Percentiles rank a stretch among this genome's conserved stretches.
phyloP scores from a whole-genome alignment of 805 yeast genomes.

The Ogataea paraovalis region DNA sequence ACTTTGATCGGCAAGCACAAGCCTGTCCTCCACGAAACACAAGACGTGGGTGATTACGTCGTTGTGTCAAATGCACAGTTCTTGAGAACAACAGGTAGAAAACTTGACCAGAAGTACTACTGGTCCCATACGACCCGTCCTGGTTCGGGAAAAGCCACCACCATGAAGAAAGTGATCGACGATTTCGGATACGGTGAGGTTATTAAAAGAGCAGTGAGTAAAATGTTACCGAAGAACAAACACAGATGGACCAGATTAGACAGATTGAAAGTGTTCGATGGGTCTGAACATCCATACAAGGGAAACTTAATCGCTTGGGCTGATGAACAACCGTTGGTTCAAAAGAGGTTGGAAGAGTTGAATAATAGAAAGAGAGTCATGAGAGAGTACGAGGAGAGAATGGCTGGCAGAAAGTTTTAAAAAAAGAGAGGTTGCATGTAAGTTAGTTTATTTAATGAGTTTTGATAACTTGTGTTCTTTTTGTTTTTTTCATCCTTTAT shows the following conservation, averaged over 20 bases:
- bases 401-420: slow-evolving; percentile 23
- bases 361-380: slow-evolving; percentile 24
- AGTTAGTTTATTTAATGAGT: no score
- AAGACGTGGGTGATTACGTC: slow-evolving; percentile 95
- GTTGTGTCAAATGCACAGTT: slow-evolving; percentile 91
- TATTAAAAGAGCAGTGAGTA: slow-evolving; percentile 81
- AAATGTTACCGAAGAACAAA: slow-evolving; percentile 93
- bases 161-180: slow-evolving; percentile 72
- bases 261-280: slow-evolving; percentile 84
- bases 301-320: slow-evolving; percentile 82
- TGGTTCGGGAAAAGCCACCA: slow-evolving; percentile 77
- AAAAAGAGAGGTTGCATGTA: no score
- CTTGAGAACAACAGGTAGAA: slow-evolving; percentile 80
- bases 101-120: slow-evolving; percentile 74
- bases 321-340: slow-evolving; percentile 60
- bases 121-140: slow-evolving; percentile 89
- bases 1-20: slow-evolving; percentile 96
- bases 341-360: slow-evolving; percentile 38
- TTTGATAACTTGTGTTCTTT: neutral
- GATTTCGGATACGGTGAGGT: slow-evolving; percentile 89
- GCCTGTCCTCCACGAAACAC: slow-evolving; percentile 73
- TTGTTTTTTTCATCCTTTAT: neutral
- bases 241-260: slow-evolving; percentile 74
- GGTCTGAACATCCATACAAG: slow-evolving; percentile 81
- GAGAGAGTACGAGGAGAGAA: slow-evolving; percentile 23